Evolutionary conservation across 2,329 filamentous ascomycete species (phyloP), one percentile per base, ranked within the genome.

Genomic region (Hypoxylon sp.): DNA sequence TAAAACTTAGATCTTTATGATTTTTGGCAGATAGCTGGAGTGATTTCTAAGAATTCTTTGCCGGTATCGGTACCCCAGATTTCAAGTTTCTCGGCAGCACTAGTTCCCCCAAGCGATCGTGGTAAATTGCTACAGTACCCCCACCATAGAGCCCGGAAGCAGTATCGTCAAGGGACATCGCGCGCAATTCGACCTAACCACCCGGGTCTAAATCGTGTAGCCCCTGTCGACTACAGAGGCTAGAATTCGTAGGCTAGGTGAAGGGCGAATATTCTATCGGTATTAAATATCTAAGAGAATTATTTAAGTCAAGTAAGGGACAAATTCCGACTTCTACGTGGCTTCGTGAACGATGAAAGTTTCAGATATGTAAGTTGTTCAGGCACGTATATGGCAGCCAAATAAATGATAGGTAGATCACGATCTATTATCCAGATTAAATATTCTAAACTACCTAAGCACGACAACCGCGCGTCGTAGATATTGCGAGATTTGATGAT

Each of bases 391-490:
- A 44, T 26, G 17, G 11, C n/a, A 11, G 6, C 35, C 14, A 56
- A 17, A 42, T 13, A 26, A 47, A 31, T 9, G 6, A 2, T 47
- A 47, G 42, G 54, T 35, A 56, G 39, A 56, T 47, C 17, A 47
- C 35, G 14, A 29, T 31, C 26, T 56, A 47, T 35, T 39, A 46
- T 56, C 11, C 26, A 33, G 31, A 22, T 31, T 17, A 10, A 9
- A 46, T 33, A 33, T 46, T 17, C 26, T 44, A 55, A 46, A 46
- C 54, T 42, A 47, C 54, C 54, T 47, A 56, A 56, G 19, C 39
- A 35, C 54, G 39, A 56, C 39, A 17, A 22, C 11, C n/a, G 5
- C 5, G 10, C 52, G 52, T 24, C 35, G 35, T 29, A 10, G 8
- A 24, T 24, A 8, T 44, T 22, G 17, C 24, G 22, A 35, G n/a